phyloP scores from a whole-genome alignment of 345 rosid species.

The Cardiospermum halicacabum region DNA sequence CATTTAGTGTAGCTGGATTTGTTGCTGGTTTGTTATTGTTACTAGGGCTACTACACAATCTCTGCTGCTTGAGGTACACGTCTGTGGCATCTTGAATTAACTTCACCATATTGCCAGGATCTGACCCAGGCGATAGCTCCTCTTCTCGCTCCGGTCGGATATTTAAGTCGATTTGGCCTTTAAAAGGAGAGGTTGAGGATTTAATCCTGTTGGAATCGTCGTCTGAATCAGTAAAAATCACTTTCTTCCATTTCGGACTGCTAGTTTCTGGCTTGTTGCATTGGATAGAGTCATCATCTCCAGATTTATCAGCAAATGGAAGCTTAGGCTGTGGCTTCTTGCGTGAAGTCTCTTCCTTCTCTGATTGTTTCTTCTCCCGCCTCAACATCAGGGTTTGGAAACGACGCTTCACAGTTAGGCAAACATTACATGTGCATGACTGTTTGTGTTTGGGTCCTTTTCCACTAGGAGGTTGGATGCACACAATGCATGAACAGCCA shows the following conservation, averaged over 20 bases:
- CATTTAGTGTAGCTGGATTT: conserved; percentile 14
- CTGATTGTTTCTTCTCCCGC: conserved; percentile 65
- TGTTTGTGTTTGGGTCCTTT: conserved; percentile 79
- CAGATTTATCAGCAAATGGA: conserved; percentile 31
- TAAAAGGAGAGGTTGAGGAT: conserved; percentile 49
- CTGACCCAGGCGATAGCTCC: conserved; percentile 55
- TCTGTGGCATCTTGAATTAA: conserved; percentile 38
- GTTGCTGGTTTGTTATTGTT: conserved; percentile 20
- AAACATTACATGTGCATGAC: conserved; percentile 73
- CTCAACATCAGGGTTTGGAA: conserved; percentile 57
- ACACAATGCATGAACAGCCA: conserved; percentile 92
- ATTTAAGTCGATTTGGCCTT: conserved; percentile 80
- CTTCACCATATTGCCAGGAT: conserved; percentile 37
- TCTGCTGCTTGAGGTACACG: conserved; percentile 34
- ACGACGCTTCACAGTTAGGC: conserved; percentile 74
- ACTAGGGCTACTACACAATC: conserved; percentile 25
- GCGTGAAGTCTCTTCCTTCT: conserved; percentile 45
- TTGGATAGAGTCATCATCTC: conserved; percentile 37
- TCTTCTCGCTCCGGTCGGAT: conserved; percentile 91
- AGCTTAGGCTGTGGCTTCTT: conserved; percentile 38
- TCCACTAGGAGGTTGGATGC: conserved; percentile 95
- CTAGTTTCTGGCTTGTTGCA: conserved; percentile 37
- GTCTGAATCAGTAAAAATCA: conserved; percentile 37
- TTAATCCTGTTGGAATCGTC: conserved; percentile 41
- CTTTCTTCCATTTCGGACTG: conserved; percentile 41